Percentiles rank a stretch among this genome's conserved stretches.
These are phyloP conservation scores for Cercospora zeina DNA, from an alignment of 2,329 filamentous ascomycete species.

Conservation along the genomic window DNA sequence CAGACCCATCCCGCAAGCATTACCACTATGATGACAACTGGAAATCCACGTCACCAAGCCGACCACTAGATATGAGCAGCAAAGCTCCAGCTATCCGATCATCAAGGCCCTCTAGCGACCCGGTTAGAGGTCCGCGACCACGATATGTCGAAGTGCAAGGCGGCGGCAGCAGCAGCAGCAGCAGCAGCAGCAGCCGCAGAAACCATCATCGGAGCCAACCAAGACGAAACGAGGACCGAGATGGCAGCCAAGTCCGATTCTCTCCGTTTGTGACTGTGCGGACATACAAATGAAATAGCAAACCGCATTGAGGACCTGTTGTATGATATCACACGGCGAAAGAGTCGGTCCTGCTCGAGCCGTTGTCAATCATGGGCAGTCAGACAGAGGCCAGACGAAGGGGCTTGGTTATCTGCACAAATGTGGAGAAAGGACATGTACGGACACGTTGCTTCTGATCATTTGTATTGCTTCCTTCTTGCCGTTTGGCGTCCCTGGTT, in stretches of 20 bases:
- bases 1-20: neutral
- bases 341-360: neutral
- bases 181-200: neutral
- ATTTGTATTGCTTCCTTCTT: too few relatives aligned
- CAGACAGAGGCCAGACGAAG: neutral
- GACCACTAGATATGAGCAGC: neutral
- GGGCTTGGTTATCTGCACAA: neutral
- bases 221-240: neutral
- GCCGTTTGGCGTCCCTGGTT: too few relatives aligned
- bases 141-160: neutral
- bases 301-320: neutral
- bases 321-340: neutral
- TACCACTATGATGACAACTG: neutral
- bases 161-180: neutral
- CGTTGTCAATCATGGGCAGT: neutral
- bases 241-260: constrained; percentile 14
- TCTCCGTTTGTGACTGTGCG: constrained; percentile 9
- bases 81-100: neutral
- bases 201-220: constrained; percentile 2
- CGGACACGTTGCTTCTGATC: too few relatives aligned
- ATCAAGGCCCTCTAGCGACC: neutral
- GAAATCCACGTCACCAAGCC: neutral
- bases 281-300: constrained; percentile 1
- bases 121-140: neutral
- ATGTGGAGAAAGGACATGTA: neutral